These are phyloP conservation scores for Chenopodium berlandieri DNA, from an alignment of 148 eudicot species.

Conservation along the genomic window DNA sequence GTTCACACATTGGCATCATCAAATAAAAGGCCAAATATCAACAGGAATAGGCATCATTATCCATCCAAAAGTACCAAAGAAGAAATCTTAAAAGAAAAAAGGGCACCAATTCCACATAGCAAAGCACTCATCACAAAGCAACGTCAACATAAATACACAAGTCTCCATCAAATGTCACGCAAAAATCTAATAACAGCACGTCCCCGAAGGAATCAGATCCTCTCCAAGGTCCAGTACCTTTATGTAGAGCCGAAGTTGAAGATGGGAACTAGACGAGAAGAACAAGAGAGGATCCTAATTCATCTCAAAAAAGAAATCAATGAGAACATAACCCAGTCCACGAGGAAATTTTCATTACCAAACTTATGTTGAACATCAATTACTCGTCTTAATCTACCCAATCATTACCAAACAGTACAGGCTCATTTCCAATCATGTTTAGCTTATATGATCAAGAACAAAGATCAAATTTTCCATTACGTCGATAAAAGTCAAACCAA, in stretches of 20 bases:
- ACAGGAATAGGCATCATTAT: background rate
- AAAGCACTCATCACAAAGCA: background rate
- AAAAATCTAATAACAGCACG: background rate
- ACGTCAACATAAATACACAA: background rate
- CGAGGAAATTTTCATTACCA: background rate
- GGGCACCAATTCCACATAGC: background rate
- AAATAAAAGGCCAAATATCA: background rate
- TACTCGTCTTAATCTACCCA: background rate
- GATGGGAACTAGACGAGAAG: background rate
- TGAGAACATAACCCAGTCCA: no score
- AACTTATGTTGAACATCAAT: background rate
- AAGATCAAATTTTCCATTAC: background rate
- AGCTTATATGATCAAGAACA: background rate
- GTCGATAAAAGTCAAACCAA: background rate
- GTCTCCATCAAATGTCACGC: background rate
- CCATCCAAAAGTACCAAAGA: background rate
- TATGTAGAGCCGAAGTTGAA: background rate
- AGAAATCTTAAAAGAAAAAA: background rate
- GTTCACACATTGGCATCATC: background rate
- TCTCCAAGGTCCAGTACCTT: background rate
- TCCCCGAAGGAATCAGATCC: background rate
- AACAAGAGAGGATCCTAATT: background rate
- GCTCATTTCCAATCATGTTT: background rate
- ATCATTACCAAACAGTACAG: no score
- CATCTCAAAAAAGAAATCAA: background rate